A percentile compares a stretch with the other conserved stretches of the same genome.
Evolutionary conservation across 805 yeast genomes (phyloP).

Genomic region (Lipomyces starkeyi): DNA sequence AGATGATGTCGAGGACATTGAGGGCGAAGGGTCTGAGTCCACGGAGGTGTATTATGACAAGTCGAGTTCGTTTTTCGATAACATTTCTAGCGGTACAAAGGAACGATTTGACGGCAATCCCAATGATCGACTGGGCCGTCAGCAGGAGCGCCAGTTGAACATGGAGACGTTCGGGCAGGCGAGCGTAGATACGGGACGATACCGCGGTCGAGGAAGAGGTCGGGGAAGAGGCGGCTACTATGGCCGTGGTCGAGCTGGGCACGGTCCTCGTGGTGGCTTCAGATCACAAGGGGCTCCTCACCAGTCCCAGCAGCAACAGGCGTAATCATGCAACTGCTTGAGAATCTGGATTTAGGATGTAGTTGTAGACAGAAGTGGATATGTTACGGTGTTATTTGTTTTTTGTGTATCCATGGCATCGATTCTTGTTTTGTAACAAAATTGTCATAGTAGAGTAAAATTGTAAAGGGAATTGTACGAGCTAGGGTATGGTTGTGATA

Average conservation of each 20-base stretch:
- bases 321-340: neutral
- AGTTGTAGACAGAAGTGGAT: neutral
- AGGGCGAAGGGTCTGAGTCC: constrained; percentile 26
- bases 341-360: neutral
- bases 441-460: neutral
- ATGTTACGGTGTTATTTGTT: neutral
- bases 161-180: constrained; percentile 85
- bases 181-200: constrained; percentile 53
- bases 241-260: constrained; percentile 52
- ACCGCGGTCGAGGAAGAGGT: constrained; percentile 58
- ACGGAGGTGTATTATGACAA: constrained; percentile 65
- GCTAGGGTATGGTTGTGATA: neutral
- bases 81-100: constrained; percentile 67
- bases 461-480: neutral
- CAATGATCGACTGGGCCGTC: constrained; percentile 62
- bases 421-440: neutral
- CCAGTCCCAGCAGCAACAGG: constrained; percentile 12
- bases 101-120: constrained; percentile 49
- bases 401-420: neutral
- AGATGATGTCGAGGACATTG: constrained; percentile 42
- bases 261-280: constrained; percentile 27
- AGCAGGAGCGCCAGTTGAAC: constrained; percentile 73
- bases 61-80: constrained; percentile 86
- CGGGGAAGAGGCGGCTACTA: constrained; percentile 49
- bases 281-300: constrained; percentile 12